Conservation (phyloP, 495 filamentous ascomycete genomes). For the Entonaema liquescens region DNA sequence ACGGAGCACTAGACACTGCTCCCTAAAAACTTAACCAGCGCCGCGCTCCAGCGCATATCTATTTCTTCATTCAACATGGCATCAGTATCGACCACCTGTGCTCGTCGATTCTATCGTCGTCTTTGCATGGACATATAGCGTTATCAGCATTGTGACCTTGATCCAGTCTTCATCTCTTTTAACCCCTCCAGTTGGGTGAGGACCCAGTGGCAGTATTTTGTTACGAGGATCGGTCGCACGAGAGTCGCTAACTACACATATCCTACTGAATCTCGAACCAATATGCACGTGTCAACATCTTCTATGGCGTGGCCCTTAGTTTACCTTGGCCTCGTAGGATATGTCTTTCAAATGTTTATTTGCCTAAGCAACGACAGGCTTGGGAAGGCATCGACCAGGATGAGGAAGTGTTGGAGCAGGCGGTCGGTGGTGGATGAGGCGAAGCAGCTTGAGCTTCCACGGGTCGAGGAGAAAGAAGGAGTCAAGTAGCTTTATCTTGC, state of each 20-base stretch:
- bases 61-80: conserved; percentile 44
- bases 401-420: conserved; percentile 43
- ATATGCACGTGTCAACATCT: conserved; percentile 43
- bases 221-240: conserved; percentile 28
- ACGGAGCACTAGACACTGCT: conserved; percentile 19
- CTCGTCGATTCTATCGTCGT: conserved; percentile 24
- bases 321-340: conserved; percentile 47
- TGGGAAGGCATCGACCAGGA: conserved; percentile 40
- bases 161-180: conserved; percentile 22
- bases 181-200: conserved; percentile 17
- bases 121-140: conserved; percentile 32
- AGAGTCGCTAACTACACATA: conserved; percentile 25
- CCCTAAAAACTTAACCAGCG: conserved; percentile 42
- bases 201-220: conserved; percentile 28
- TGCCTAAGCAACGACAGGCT: conserved; percentile 31
- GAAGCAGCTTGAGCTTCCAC: conserved; percentile 33
- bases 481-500: conserved; percentile 32
- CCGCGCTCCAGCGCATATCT: conserved; percentile 43
- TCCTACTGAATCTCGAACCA: conserved; percentile 43
- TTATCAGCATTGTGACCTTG: conserved; percentile 23
- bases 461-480: conserved; percentile 30
- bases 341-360: conserved; percentile 41
- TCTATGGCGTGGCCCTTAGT: conserved; percentile 36
- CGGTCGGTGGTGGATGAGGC: conserved; percentile 30
- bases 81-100: conserved; percentile 20